Base-by-base conservation (phyloP, 495 filamentous ascomycete species). In the Bathelium albidoporum region DNA sequence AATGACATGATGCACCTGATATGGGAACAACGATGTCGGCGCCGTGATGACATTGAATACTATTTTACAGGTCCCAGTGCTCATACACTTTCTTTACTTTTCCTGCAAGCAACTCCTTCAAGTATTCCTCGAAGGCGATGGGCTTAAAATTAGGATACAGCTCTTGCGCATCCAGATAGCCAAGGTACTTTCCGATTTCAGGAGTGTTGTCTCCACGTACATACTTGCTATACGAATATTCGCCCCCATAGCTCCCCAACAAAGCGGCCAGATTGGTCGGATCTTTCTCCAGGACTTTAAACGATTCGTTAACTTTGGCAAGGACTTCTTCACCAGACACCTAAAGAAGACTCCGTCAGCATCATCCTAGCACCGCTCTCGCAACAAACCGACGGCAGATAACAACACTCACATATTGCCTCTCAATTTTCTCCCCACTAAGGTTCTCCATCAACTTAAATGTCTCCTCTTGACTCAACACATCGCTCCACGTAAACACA, bases 141-240 rank as follows among this genome's bases (percentile, higher is more conserved):
- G 49, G 49, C 24, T 55, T 55, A 20, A 55, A 55, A 24, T 81
- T 81, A 20, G 82, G 83, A 68, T 85, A 85, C 55, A 85, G 67
- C 58, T 84, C 81, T 64, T 79, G 78, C 24, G 78, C 76, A 60
- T 78, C 74, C 49, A 85, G 59, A 68, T 85, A 86, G 9, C 84
- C 83, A 10, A 87, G 74, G 67, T 85, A 85, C 62, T 77, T 77
- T 32, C 82, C 83, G 63, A 77, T 77, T 61, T 83, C 81, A 0
- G 79, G 80, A 58, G 75, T 80, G 68, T 85, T 85, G 61, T 86
- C 83, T 26, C 77, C 79, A 18, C 83, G 77, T 32, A 85, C 70
- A 34, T 76, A 78, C 78, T 79, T 81, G 0, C 77, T 79, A 59
- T 80, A 70, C 60, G 78, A 70, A 64, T 85, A 84, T 64, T 85